Percentiles rank a stretch among this genome's conserved stretches.
Conservation (phyloP, 257 asterid genomes). For the Gardenia jasminoides region DNA sequence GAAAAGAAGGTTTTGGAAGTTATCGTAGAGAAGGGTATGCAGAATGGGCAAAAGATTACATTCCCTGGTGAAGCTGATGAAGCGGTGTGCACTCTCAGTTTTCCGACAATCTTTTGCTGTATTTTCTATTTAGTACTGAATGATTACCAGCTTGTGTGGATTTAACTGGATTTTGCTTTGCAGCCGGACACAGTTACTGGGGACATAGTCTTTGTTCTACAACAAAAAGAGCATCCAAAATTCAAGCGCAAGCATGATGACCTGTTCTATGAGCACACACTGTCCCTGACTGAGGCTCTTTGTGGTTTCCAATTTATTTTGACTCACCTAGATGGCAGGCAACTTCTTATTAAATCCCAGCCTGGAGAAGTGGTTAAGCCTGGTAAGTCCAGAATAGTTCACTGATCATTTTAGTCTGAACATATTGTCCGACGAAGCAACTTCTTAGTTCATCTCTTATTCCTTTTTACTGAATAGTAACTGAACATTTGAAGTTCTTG, state of each 20-base stretch:
- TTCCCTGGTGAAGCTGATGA: conserved; percentile 98
- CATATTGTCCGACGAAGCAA: too few species aligned
- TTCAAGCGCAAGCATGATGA: conserved; percentile 93
- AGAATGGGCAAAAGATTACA: conserved; percentile 81
- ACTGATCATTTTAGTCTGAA: neutral
- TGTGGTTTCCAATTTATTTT: conserved; percentile 89
- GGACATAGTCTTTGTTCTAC: conserved; percentile 79
- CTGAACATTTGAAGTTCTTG: neutral
- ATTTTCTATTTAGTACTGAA: neutral
- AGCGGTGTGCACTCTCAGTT: conserved; percentile 47
- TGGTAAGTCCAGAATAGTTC: conserved; percentile 35
- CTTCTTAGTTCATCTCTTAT: neutral
- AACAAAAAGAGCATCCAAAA: conserved; percentile 86
- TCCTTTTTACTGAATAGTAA: neutral
- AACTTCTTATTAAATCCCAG: conserved; percentile 80
- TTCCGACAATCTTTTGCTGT: neutral
- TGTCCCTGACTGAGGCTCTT: conserved; percentile 84
- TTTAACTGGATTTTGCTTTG: conserved; percentile 21
- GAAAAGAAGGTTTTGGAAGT: conserved; percentile 95
- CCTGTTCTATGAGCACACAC: conserved; percentile 70
- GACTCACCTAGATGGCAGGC: conserved; percentile 80
- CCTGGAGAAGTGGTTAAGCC: conserved; percentile 94
- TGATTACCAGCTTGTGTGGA: neutral
- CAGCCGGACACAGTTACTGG: conserved; percentile 96
- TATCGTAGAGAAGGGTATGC: conserved; percentile 94